A percentile compares a stretch with the other conserved stretches of the same genome.
phyloP scores from a whole-genome alignment of 306 rosid species.

The Betula pendula region DNA sequence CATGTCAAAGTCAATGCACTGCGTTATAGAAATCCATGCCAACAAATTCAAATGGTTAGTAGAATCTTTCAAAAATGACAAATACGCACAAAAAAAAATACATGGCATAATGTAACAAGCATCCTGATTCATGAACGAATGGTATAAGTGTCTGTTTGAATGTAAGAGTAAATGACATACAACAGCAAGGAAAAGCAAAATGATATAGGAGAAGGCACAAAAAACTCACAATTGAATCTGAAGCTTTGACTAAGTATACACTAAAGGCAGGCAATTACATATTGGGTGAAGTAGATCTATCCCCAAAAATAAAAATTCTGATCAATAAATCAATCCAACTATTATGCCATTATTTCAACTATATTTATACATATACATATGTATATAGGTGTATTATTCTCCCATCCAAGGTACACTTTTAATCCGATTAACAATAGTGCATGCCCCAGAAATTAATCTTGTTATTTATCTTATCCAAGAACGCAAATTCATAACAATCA shows the following conservation, averaged over 20 bases:
- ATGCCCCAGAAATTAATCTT: not conserved
- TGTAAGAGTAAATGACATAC: not conserved
- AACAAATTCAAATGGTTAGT: not conserved
- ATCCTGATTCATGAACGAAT: not conserved
- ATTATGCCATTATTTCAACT: not conserved
- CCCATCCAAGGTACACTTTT: not conserved
- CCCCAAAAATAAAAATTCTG: not conserved
- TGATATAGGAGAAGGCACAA: not conserved
- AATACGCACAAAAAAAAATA: no score
- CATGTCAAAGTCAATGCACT: not conserved
- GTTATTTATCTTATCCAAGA: not conserved
- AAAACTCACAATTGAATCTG: not conserved
- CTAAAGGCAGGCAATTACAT: not conserved
- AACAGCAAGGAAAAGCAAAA: not conserved
- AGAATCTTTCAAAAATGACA: conserved; percentile 3
- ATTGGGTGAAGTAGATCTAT: not conserved
- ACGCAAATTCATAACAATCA: not conserved
- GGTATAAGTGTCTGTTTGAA: not conserved
- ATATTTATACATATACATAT: not conserved
- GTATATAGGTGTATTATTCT: no score
- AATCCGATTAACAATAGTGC: not conserved
- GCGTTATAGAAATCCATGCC: not conserved
- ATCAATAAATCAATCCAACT: not conserved
- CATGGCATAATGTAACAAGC: not conserved
- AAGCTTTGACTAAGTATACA: not conserved